Percentiles rank a stretch among this genome's conserved stretches.
These are phyloP conservation scores for Colletotrichum higginsianum DNA, from an alignment of 2,329 filamentous ascomycete genomes.

Conservation along the genomic window DNA sequence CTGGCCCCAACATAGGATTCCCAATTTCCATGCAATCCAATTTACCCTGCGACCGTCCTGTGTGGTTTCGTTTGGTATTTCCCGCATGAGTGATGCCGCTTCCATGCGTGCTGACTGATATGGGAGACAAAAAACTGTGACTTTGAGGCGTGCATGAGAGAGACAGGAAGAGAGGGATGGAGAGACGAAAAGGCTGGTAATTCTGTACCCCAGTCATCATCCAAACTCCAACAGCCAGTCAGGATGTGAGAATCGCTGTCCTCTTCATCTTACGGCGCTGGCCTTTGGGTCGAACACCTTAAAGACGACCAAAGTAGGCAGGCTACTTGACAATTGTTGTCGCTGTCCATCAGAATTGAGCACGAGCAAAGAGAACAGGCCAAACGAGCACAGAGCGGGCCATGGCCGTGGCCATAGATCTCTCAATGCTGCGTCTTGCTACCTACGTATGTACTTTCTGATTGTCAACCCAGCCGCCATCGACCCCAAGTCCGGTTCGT, in stretches of 20 bases:
- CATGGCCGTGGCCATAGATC: slow-evolving; percentile 28
- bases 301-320: background rate
- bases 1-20: slow-evolving; percentile 26
- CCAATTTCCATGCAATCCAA: slow-evolving; percentile 17
- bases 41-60: background rate
- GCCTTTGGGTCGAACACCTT: background rate
- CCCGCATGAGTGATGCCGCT: too few species aligned
- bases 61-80: background rate
- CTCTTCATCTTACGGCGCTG: slow-evolving; percentile 22
- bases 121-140: background rate
- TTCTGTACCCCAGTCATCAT: slow-evolving; percentile 11
- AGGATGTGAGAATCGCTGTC: background rate
- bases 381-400: slow-evolving; percentile 39
- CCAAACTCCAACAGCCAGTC: slow-evolving; percentile 16
- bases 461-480: slow-evolving; percentile 19
- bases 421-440: slow-evolving; percentile 35
- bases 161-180: background rate
- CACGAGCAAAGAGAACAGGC: slow-evolving; percentile 33
- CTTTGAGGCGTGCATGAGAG: slow-evolving; percentile 7
- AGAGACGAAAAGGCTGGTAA: background rate
- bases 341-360: slow-evolving; percentile 30
- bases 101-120: slow-evolving; percentile 1
- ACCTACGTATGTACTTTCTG: too few species aligned
- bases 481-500: slow-evolving; percentile 29
- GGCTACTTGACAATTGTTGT: slow-evolving; percentile 21